phyloP scores from a whole-genome alignment of 148 eudicot species.

The Persicaria tinctoria region DNA sequence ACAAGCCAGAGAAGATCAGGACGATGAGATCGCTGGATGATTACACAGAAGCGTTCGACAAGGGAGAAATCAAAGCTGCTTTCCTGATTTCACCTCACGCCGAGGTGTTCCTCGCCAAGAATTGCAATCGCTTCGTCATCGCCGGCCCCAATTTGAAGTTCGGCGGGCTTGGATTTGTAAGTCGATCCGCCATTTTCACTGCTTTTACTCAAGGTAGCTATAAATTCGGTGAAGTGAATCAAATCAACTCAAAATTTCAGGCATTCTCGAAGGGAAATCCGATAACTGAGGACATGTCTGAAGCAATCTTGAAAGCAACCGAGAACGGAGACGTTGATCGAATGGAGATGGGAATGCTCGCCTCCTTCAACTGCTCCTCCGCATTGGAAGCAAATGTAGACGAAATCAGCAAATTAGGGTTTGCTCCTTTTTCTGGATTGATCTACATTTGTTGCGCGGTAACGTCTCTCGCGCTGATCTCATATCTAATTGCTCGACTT shows the following conservation, averaged over 20 bases:
- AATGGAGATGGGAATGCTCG: constrained; percentile 14
- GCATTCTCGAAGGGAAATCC: constrained; percentile 1
- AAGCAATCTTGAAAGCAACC: constrained; percentile 17
- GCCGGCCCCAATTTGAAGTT: neutral
- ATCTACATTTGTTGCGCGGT: constrained; percentile 7
- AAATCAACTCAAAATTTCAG: neutral
- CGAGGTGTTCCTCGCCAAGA: neutral
- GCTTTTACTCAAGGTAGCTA: neutral
- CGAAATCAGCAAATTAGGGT: neutral
- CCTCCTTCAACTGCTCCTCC: constrained; percentile 13
- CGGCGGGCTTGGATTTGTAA: constrained; percentile 5
- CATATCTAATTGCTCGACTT: neutral
- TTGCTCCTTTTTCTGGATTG: constrained; percentile 7
- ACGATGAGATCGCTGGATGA: neutral
- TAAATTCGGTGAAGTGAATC: neutral
- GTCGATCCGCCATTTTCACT: neutral
- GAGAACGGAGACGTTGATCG: constrained; percentile 19
- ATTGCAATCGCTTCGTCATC: constrained; percentile 5
- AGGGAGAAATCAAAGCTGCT: constrained; percentile 9
- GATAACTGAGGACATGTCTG: constrained; percentile 9
- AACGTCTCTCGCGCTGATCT: neutral
- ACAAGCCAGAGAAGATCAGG: constrained; percentile 1
- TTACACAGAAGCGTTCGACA: constrained; percentile 8
- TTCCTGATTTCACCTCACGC: constrained; percentile 10
- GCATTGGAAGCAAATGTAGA: neutral